Evolutionary conservation across 139 green algal species (phyloP), one percentile per base, ranked within the genome.

Genomic region (Chlorella sp.): DNA sequence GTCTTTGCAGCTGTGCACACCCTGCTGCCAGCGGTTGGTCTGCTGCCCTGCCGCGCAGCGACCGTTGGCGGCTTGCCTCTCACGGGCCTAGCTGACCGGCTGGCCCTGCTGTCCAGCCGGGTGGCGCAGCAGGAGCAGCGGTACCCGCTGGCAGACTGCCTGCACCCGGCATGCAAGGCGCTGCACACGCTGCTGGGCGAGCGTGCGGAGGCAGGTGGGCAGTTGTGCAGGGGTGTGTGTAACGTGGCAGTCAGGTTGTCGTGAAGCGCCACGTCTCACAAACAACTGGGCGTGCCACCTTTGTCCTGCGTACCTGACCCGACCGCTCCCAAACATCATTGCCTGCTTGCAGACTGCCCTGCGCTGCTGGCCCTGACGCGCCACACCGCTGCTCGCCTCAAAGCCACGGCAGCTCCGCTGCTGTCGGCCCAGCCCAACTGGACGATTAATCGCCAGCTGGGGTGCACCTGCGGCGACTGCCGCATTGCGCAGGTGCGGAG

Each of bases 291-390:
- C n/a, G n/a, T n/a, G n/a, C n/a, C n/a, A n/a, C n/a, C n/a, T n/a
- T n/a, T n/a, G n/a, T n/a, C n/a, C n/a, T n/a, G n/a, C n/a, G n/a
- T n/a, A n/a, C n/a, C n/a, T n/a, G n/a, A n/a, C n/a, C n/a, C n/a
- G n/a, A n/a, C n/a, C n/a, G n/a, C n/a, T n/a, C n/a, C n/a, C n/a
- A n/a, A n/a, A n/a, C n/a, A n/a, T n/a, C n/a, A n/a, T n/a, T n/a
- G n/a, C n/a, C n/a, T n/a, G n/a, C n/a, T n/a, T n/a, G n/a, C 68
- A 74, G 68, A 36, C 68, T 74, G 68, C 68, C 68, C 68, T 34
- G 68, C 68, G 18, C 34, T 74, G 68, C 34, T 74, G 34, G 68
- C 68, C 15, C 34, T 74, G 32, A 74, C 68, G 32, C 68, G 16
- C 1, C 16, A 41, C 68, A 74, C 68, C 18, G 68, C 68, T 0